These are phyloP conservation scores for Phytopythium mirpurense DNA, from an alignment of 352 stramenopile genomes.

Conservation along the genomic window DNA sequence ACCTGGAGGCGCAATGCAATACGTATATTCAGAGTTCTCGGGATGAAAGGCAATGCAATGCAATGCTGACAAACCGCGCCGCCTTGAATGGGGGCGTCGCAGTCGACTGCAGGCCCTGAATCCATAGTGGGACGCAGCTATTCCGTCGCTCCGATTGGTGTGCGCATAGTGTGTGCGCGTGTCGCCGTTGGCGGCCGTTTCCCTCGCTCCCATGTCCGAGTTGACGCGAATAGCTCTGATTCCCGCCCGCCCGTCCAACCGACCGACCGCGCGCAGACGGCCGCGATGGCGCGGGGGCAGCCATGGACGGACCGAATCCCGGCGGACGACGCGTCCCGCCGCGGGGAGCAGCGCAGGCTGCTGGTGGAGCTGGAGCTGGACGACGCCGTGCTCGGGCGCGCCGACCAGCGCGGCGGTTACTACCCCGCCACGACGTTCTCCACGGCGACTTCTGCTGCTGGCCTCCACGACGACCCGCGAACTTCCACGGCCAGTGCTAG, in stretches of 20 bases:
- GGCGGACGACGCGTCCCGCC: conserved; percentile 23
- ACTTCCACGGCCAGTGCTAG: not conserved
- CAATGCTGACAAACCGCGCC: no score
- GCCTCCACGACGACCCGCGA: not conserved
- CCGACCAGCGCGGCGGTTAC: not conserved
- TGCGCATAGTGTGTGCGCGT: not conserved
- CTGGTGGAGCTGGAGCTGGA: conserved; percentile 68
- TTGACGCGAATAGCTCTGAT: no score
- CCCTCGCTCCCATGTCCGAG: no score
- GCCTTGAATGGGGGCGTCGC: no score
- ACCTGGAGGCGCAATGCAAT: no score
- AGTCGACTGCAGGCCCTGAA: no score
- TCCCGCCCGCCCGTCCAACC: no score
- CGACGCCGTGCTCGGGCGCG: conserved; percentile 23
- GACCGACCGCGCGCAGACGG: no score
- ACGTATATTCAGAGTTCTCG: no score
- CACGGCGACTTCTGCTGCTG: not conserved
- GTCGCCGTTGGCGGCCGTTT: not conserved
- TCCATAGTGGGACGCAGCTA: no score
- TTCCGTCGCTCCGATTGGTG: not conserved
- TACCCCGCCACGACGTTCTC: not conserved
- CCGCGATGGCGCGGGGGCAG: conserved; percentile 4
- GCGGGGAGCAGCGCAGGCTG: conserved; percentile 34
- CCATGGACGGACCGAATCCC: conserved; percentile 5
- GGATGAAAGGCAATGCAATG: no score